phyloP scores from a whole-genome alignment of 257 asterid genomes.

The Thymus quinquecostatus region DNA sequence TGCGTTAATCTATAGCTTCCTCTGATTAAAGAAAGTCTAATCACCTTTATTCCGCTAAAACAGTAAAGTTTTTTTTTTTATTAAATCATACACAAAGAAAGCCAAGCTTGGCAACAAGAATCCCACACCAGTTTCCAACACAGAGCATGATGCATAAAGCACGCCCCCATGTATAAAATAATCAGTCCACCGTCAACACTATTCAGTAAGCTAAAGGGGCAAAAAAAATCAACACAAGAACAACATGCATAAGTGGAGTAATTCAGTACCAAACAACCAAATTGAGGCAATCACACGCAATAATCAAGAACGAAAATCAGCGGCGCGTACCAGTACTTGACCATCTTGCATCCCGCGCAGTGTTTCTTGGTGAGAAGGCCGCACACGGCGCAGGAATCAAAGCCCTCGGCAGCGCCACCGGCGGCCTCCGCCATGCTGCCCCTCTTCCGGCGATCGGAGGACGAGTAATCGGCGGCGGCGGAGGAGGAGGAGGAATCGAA shows the following conservation, averaged over 20 bases:
- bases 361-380: constrained; percentile 49
- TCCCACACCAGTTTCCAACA: neutral
- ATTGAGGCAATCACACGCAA: neutral
- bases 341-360: constrained; percentile 82
- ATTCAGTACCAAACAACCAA: neutral
- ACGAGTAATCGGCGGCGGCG: constrained; percentile 49
- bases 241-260: constrained; percentile 13
- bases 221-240: neutral
- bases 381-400: constrained; percentile 69
- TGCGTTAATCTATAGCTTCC: neutral
- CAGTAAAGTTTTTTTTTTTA: neutral
- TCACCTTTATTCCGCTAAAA: constrained; percentile 12
- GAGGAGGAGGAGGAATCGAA: constrained; percentile 53
- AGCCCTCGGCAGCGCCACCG: constrained; percentile 42
- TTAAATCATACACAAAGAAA: neutral
- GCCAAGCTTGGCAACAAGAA: constrained; percentile 15
- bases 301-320: neutral
- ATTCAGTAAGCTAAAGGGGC: neutral
- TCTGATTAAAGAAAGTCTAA: neutral
- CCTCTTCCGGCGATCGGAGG: constrained; percentile 30
- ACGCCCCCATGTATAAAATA: neutral
- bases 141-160: neutral
- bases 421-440: constrained; percentile 43
- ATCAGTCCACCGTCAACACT: neutral
- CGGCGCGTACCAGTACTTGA: constrained; percentile 68